These are phyloP conservation scores for Stephania yunnanensis DNA, from an alignment of 164 flowering plant species.

Conservation along the genomic window DNA sequence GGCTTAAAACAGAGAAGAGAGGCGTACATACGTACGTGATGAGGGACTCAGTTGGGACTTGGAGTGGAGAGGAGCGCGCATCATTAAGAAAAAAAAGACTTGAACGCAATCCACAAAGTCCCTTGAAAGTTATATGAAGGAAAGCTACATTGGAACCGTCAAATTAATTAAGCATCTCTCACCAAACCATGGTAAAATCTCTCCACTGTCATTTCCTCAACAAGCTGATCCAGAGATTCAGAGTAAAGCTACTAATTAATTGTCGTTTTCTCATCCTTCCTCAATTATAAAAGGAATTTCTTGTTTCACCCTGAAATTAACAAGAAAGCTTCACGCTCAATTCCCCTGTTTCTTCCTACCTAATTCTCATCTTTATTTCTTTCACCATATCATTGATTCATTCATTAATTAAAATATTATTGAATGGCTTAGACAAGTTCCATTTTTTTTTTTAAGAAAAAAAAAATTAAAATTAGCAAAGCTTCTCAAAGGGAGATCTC, in stretches of 20 bases:
- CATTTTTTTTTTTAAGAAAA: background rate
- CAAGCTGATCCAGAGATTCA: background rate
- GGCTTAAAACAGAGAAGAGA: background rate
- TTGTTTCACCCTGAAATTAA: background rate
- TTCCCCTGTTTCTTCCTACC: background rate
- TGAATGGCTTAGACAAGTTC: background rate
- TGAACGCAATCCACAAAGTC: conserved; percentile 7
- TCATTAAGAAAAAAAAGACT: background rate
- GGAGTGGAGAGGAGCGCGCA: background rate
- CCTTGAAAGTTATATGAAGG: background rate
- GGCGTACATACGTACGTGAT: no score
- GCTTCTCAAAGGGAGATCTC: background rate
- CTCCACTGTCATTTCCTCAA: no score
- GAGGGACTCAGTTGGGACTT: background rate
- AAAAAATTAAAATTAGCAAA: background rate
- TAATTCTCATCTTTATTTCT: no score
- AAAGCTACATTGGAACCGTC: conserved; percentile 1
- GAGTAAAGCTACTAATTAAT: background rate
- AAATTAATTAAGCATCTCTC: background rate
- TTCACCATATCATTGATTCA: no score
- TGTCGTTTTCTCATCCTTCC: background rate
- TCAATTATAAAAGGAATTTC: background rate
- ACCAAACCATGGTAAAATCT: conserved; percentile 3
- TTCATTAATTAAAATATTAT: no score
- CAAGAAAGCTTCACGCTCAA: background rate